These are phyloP conservation scores for Lavandula angustifolia DNA, from an alignment of 257 asterid species.

Conservation along the genomic window DNA sequence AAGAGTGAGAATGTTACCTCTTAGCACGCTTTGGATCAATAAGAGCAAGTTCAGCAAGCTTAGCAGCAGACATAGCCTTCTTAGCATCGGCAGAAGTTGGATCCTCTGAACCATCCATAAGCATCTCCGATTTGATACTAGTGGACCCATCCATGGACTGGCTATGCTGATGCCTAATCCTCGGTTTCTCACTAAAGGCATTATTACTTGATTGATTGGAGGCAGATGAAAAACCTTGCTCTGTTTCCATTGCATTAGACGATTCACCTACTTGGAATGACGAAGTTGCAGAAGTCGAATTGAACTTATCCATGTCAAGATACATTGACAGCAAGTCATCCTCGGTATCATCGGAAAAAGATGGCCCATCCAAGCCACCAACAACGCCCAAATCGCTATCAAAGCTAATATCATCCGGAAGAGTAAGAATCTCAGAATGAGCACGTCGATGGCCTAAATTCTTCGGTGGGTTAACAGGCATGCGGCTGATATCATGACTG, in stretches of 20 bases:
- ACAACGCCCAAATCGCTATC: slow-evolving; percentile 93
- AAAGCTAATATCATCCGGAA: slow-evolving; percentile 92
- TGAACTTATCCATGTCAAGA: slow-evolving; percentile 86
- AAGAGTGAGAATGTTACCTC: slow-evolving; percentile 48
- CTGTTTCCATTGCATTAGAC: slow-evolving; percentile 49
- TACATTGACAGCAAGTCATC: slow-evolving; percentile 79
- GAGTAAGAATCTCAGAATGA: slow-evolving; percentile 89
- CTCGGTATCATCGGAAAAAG: slow-evolving; percentile 82
- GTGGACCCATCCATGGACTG: slow-evolving; percentile 99
- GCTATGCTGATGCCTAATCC: slow-evolving; percentile 93
- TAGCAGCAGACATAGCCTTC: slow-evolving; percentile 92
- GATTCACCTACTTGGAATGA: slow-evolving; percentile 67
- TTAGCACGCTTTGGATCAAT: slow-evolving; percentile 98
- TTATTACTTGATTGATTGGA: slow-evolving; percentile 41
- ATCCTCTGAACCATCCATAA: slow-evolving; percentile 73
- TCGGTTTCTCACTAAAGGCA: slow-evolving; percentile 57
- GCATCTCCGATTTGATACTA: slow-evolving; percentile 81
- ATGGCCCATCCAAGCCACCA: slow-evolving; percentile 89
- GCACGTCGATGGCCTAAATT: slow-evolving; percentile 86
- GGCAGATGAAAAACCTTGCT: slow-evolving; percentile 47
- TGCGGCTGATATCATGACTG: slow-evolving; percentile 81
- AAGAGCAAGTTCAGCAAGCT: slow-evolving; percentile 96
- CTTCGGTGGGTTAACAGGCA: slow-evolving; percentile 91
- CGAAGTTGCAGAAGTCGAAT: slow-evolving; percentile 73
- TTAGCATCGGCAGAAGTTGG: slow-evolving; percentile 70